Evolutionary conservation across 169 alveolate species (phyloP), one percentile per base, ranked within the genome.

Genomic region (Miamiensis avidus): DNA sequence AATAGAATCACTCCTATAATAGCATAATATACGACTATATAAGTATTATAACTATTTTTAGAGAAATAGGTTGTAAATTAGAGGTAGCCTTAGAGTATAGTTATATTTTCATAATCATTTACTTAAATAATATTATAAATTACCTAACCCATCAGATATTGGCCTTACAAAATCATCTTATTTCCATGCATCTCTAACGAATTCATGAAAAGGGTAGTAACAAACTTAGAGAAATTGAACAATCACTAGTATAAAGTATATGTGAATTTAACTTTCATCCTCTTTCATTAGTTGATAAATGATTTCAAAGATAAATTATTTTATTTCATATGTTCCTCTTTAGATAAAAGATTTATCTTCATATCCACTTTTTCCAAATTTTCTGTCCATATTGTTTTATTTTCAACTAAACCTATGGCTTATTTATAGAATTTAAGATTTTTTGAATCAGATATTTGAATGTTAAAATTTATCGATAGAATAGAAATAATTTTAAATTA

Each of bases 181-280:
- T 72, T 76, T 77, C 89, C 89, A 84, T 27, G 74, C 84, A 25
- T 1, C 1, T 34, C 76, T 75, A 31, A 84, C 34, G 34, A 76
- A 76, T 77, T 76, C 69, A 76, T 77, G 78, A 78, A 84, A 84
- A 0, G 74, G 79, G 31, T 76, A 65, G 29, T 76, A n/a, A 30
- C 33, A 31, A 31, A 84, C 32, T 69, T 84, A 31, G 16, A 84
- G 65, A 28, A 84, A 74, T 49, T 84, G 28, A 31, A 84, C 72
- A 16, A 72, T 1, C 25, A 65, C 31, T 32, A 65, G 31, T 16
- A 76, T 30, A 1, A 78, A 28, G 15, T 81, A 29, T 32, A 84
- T 26, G 25, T 76, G 32, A 26, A 76, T 32, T 20, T 78, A 65
- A 16, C 73, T 73, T 29, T 78, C 89, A 29, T 84, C 88, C 28